Percentiles rank a stretch among this genome's conserved stretches.
These are phyloP conservation scores for Fusarium gaditjirri DNA, from an alignment of 2,329 filamentous ascomycete species.

Conservation along the genomic window DNA sequence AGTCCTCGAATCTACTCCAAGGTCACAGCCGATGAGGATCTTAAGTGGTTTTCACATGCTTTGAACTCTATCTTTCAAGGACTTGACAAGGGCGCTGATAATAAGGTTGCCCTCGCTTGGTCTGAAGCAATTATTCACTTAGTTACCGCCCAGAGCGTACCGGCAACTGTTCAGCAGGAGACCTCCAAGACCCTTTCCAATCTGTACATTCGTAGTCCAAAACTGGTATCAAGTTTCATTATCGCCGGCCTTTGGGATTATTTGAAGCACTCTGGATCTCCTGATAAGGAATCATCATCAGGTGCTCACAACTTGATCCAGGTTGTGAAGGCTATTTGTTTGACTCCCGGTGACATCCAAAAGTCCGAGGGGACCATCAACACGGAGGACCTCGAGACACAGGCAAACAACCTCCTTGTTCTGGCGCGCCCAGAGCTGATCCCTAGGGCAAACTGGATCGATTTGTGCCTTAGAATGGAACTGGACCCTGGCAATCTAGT, in stretches of 20 bases:
- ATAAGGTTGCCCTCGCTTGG: constrained; percentile 75
- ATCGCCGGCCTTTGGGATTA: constrained; percentile 83
- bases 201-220: constrained; percentile 71
- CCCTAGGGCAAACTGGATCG: constrained; percentile 86
- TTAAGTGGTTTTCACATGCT: constrained; percentile 79
- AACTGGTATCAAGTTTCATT: constrained; percentile 69
- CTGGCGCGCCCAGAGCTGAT: constrained; percentile 82
- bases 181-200: constrained; percentile 69
- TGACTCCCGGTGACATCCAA: constrained; percentile 62
- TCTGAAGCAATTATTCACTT: constrained; percentile 86
- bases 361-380: constrained; percentile 56
- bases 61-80: constrained; percentile 69
- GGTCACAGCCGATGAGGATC: constrained; percentile 76
- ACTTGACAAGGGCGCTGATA: constrained; percentile 60
- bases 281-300: constrained; percentile 82
- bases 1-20: constrained; percentile 89
- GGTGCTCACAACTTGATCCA: constrained; percentile 72
- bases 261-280: constrained; percentile 72
- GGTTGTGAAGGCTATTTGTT: constrained; percentile 71
- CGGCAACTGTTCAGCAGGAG: constrained; percentile 71
- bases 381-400: constrained; percentile 66
- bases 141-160: constrained; percentile 70
- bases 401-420: constrained; percentile 81
- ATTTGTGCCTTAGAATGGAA: constrained; percentile 80
- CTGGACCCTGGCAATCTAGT: constrained; percentile 86